These are phyloP conservation scores for Nicotiana undulata DNA, from an alignment of 257 asterid species.

Conservation along the genomic window DNA sequence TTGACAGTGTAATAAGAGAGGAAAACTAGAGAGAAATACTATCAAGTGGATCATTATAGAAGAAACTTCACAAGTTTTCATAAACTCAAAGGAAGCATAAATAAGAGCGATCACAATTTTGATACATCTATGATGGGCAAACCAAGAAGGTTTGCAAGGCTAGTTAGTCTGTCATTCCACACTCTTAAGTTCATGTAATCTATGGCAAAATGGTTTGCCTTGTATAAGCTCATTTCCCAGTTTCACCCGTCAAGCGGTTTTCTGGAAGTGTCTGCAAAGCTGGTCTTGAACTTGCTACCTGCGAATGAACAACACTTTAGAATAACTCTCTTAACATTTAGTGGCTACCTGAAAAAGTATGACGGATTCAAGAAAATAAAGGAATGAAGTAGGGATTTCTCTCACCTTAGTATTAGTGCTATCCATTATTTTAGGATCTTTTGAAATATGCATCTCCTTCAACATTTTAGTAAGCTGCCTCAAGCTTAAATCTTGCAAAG, in stretches of 20 bases:
- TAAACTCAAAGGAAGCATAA: background rate
- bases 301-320: background rate
- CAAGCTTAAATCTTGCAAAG: conserved; percentile 25
- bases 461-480: conserved; percentile 17
- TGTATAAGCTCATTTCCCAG: conserved; percentile 7
- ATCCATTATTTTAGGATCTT: background rate
- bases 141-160: conserved; percentile 22
- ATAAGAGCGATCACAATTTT: background rate
- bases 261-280: conserved; percentile 43
- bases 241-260: conserved; percentile 17
- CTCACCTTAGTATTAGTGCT: background rate
- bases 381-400: background rate
- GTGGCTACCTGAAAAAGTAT: background rate
- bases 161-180: background rate
- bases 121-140: background rate
- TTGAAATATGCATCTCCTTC: conserved; percentile 13
- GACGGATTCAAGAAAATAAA: background rate
- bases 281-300: conserved; percentile 18
- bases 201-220: background rate
- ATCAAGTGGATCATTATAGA: background rate
- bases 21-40: too few species aligned
- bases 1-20: background rate
- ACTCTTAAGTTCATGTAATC: background rate
- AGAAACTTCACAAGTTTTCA: background rate
- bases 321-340: background rate